These are phyloP conservation scores for Melaleuca quinquenervia DNA, from an alignment of 345 rosid genomes.

Conservation along the genomic window DNA sequence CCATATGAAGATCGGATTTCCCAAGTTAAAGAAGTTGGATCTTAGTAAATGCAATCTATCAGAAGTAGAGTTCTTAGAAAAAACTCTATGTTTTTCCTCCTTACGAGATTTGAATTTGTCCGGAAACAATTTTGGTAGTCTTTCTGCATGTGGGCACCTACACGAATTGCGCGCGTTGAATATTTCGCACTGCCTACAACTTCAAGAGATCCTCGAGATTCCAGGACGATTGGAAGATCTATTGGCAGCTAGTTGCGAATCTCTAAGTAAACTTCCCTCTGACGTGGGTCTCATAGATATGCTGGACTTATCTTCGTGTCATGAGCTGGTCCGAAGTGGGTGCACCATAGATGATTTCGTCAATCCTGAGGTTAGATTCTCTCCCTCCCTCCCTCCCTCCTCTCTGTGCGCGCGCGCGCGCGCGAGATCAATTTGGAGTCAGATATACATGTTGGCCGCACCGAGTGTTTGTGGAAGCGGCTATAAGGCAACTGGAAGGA, in stretches of 20 bases:
- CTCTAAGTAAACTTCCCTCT: not conserved
- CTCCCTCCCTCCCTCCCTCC: not conserved
- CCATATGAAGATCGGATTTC: not conserved
- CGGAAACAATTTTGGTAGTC: not conserved
- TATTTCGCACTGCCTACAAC: not conserved
- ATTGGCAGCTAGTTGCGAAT: not conserved
- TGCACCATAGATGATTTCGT: too few species aligned
- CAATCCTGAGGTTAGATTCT: not conserved
- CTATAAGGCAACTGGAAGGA: not conserved
- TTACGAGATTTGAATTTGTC: accelerated
- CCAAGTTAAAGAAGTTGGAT: accelerated
- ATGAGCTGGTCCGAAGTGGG: too few species aligned
- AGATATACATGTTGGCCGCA: not conserved
- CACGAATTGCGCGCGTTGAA: not conserved
- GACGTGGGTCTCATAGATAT: too few species aligned
- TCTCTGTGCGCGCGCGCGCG: too few species aligned
- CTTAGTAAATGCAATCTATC: not conserved
- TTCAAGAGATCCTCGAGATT: not conserved
- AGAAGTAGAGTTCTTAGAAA: not conserved
- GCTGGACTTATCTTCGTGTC: too few species aligned
- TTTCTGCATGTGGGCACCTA: not conserved
- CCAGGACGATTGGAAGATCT: accelerated
- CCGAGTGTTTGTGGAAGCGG: not conserved
- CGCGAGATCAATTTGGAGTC: not conserved
- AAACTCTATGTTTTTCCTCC: not conserved